phyloP scores from a whole-genome alignment of 2,329 filamentous ascomycete species.

The Uncinocarpus reesii region DNA sequence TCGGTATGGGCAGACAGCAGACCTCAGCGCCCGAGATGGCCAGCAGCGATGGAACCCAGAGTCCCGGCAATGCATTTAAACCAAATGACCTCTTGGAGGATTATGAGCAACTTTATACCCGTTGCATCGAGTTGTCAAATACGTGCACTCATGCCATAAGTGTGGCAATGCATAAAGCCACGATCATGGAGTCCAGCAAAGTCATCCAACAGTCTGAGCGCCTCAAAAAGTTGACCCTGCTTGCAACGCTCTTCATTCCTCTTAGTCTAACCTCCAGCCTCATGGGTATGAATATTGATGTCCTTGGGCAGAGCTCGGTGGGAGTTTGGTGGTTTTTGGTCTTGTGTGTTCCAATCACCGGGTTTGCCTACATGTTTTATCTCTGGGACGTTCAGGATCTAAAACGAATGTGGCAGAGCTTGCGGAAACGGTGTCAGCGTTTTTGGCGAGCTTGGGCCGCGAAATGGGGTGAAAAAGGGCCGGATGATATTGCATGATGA shows the following conservation, averaged over 20 bases:
- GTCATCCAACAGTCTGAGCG: constrained; percentile 21
- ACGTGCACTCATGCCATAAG: constrained; percentile 15
- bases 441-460: not conserved
- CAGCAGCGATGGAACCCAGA: not conserved
- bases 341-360: constrained; percentile 10
- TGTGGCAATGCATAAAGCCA: constrained; percentile 21
- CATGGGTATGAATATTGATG: constrained; percentile 10
- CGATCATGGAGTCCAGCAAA: constrained; percentile 21
- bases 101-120: constrained; percentile 16
- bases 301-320: constrained; percentile 8
- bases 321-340: constrained; percentile 11
- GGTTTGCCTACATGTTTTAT: constrained; percentile 5
- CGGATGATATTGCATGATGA: constrained; percentile 13
- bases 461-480: constrained; percentile 9
- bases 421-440: constrained; percentile 9
- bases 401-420: constrained; percentile 8
- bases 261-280: constrained; percentile 19
- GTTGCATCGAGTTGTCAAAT: constrained; percentile 12
- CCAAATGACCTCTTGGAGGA: constrained; percentile 14
- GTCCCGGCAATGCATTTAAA: constrained; percentile 2
- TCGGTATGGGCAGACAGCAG: too few relatives aligned
- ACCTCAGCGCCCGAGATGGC: too few relatives aligned
- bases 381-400: not conserved
- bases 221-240: constrained; percentile 22
- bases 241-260: constrained; percentile 24